A percentile compares a stretch with the other conserved stretches of the same genome.
Evolutionary conservation across 2,329 filamentous ascomycete species (phyloP).

Genomic region (Mariannaea elegans): DNA sequence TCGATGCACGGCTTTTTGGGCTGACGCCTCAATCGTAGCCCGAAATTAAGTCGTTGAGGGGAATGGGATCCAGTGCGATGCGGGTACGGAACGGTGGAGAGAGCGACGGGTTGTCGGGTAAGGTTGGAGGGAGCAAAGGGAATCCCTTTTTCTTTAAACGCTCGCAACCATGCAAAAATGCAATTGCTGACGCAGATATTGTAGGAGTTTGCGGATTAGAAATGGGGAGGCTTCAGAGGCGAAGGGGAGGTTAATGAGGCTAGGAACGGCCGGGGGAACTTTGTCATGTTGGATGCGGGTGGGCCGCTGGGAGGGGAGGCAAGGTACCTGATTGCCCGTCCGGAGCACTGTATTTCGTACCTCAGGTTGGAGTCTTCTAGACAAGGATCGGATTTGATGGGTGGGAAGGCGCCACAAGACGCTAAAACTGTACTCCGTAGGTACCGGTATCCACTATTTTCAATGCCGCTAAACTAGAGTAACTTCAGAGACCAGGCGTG

Average conservation of each 20-base stretch:
- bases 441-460: too few relatives aligned
- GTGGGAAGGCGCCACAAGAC: not conserved
- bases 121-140: not conserved
- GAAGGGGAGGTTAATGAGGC: not conserved
- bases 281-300: not conserved
- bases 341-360: too few relatives aligned
- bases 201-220: not conserved
- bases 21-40: not conserved
- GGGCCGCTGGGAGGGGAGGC: not conserved
- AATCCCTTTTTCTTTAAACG: not conserved
- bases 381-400: too few relatives aligned
- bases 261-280: not conserved
- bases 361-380: too few relatives aligned
- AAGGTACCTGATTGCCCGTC: too few relatives aligned
- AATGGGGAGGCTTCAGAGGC: not conserved
- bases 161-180: not conserved
- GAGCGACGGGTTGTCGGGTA: not conserved
- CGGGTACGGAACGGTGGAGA: conserved; percentile 2
- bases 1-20: not conserved
- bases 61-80: conserved; percentile 1
- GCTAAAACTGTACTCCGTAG: not conserved
- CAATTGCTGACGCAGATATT: not conserved
- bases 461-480: too few relatives aligned
- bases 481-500: too few relatives aligned
- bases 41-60: conserved; percentile 3